Evolutionary conservation across 768 basidiomycete species (phyloP).

Genomic region (Stropharia rugosoannulata): DNA sequence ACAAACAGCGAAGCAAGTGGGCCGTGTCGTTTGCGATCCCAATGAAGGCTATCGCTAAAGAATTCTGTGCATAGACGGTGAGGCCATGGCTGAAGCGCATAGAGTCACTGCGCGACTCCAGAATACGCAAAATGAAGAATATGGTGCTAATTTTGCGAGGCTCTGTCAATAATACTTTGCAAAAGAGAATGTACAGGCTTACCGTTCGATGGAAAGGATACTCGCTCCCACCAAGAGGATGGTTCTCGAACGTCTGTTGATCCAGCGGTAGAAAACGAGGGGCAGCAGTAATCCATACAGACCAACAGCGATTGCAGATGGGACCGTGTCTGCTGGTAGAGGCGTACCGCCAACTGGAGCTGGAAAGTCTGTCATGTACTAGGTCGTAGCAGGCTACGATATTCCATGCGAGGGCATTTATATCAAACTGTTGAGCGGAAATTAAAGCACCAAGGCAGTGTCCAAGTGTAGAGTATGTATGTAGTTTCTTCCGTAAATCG

Average conservation of each 20-base stretch:
- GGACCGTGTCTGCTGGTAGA: slow-evolving; percentile 38
- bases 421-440: too few relatives aligned
- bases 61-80: slow-evolving; percentile 28
- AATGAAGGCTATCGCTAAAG: slow-evolving; percentile 32
- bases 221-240: slow-evolving; percentile 34
- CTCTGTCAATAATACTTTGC: not conserved
- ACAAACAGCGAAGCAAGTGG: slow-evolving; percentile 33
- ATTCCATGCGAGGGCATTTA: too few relatives aligned
- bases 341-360: slow-evolving; percentile 42
- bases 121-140: slow-evolving; percentile 30
- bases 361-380: slow-evolving; percentile 31
- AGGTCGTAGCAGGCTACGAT: too few relatives aligned
- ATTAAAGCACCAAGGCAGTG: too few relatives aligned
- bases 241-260: slow-evolving; percentile 32
- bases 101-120: slow-evolving; percentile 18
- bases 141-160: slow-evolving; percentile 20
- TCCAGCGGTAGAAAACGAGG: slow-evolving; percentile 30
- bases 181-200: not conserved
- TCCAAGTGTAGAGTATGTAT: too few relatives aligned
- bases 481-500: too few relatives aligned
- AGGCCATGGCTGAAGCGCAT: slow-evolving; percentile 21
- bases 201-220: slow-evolving; percentile 38
- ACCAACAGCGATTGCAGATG: slow-evolving; percentile 40
- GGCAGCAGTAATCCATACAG: slow-evolving; percentile 38
- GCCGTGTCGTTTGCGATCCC: slow-evolving; percentile 33